Evolutionary conservation across 306 rosid genomes (phyloP).

Genomic region (Corylus avellana): DNA sequence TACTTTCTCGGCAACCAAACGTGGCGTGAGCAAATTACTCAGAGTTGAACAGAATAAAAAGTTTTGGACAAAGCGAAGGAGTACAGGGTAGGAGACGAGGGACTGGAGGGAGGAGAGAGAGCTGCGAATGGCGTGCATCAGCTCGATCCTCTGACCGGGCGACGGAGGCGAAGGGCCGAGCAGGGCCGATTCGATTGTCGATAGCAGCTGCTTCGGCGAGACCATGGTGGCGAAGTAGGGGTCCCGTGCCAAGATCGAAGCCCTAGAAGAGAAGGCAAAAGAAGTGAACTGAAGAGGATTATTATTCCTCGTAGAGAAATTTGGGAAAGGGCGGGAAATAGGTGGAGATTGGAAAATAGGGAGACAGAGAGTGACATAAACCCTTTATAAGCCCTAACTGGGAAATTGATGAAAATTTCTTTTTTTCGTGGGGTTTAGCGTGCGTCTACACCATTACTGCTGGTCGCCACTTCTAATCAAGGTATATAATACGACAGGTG

Average conservation of each 20-base stretch:
- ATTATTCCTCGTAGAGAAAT: neutral
- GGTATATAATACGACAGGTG: neutral
- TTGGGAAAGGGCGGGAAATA: conserved; percentile 46
- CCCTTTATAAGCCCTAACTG: conserved; percentile 30
- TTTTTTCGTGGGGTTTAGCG: neutral
- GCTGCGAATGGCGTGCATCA: conserved; percentile 76
- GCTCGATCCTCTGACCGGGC: conserved; percentile 70
- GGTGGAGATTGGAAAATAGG: neutral
- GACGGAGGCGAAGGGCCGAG: conserved; percentile 73
- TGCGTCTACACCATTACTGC: no score
- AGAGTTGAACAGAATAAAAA: neutral
- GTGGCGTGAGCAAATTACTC: neutral
- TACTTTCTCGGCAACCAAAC: neutral
- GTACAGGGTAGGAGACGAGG: conserved; percentile 74
- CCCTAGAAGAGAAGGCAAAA: conserved; percentile 24
- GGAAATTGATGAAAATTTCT: neutral
- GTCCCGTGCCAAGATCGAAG: conserved; percentile 20
- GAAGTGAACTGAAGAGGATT: neutral
- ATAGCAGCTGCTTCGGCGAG: conserved; percentile 75
- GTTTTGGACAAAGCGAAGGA: neutral
- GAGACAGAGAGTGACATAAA: conserved; percentile 8
- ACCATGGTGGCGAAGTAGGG: conserved; percentile 39
- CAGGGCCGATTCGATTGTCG: conserved; percentile 67
- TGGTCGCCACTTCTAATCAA: no score
- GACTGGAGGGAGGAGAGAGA: conserved; percentile 61